phyloP scores from a whole-genome alignment of 129 eudicot genomes.

The Sambucus nigra region DNA sequence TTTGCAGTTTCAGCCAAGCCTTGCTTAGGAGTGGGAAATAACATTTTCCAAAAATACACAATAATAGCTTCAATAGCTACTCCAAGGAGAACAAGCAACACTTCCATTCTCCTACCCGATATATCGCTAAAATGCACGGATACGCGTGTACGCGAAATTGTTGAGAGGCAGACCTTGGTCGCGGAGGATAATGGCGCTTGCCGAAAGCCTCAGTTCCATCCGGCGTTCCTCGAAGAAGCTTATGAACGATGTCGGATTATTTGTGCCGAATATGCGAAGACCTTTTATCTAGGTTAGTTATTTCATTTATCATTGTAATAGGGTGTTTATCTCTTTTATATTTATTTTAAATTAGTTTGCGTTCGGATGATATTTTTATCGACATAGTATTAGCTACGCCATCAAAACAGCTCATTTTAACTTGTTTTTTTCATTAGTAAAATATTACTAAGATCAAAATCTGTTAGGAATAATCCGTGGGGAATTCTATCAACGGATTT shows the following conservation, averaged over 20 bases:
- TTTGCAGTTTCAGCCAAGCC: constrained; percentile 26
- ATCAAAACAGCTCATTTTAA: too few species aligned
- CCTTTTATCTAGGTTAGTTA: constrained; percentile 66
- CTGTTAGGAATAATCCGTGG: too few species aligned
- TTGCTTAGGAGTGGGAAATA: constrained; percentile 16
- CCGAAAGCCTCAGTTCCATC: constrained; percentile 32
- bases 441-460: too few species aligned
- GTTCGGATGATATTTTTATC: too few species aligned
- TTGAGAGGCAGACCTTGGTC: constrained; percentile 29
- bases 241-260: constrained; percentile 59
- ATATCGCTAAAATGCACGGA: constrained; percentile 42
- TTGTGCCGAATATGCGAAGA: constrained; percentile 88
- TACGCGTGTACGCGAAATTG: constrained; percentile 45
- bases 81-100: constrained; percentile 27
- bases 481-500: too few species aligned
- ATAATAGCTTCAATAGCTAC: constrained; percentile 29
- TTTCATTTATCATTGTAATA: too few species aligned
- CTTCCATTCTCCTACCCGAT: constrained; percentile 12
- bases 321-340: too few species aligned
- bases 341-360: too few species aligned
- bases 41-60: constrained; percentile 14
- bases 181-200: constrained; percentile 2
- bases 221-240: constrained; percentile 64
- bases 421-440: too few species aligned
- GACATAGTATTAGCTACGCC: too few species aligned